Base-by-base conservation (phyloP, 2,329 filamentous ascomycete species). In the Immersiporthe knoxdaviesiana region DNA sequence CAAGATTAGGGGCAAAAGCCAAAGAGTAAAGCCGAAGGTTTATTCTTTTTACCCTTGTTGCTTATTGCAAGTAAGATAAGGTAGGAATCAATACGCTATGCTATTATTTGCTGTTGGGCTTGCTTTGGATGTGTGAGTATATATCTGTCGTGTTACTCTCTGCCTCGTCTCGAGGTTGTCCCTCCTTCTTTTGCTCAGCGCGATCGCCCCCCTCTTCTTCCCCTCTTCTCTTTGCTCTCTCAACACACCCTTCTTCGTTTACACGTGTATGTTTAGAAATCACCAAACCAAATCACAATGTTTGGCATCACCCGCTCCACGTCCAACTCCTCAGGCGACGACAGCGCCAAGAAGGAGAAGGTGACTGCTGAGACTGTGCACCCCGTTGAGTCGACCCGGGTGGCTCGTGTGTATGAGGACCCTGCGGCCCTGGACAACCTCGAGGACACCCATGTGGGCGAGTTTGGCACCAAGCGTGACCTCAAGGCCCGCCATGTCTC, bases 401-500 rank as follows among this genome's bases (percentile, higher is more conserved):
- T 47, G 3, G 68, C 65, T 16, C 39, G 62, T 18, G 47, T 70
- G 2, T 68, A 68, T 32, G 68, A 70, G 18, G 68, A 70, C 62
- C 68, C 68, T 12, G 52, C 54, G 16, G 68, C 66, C 11, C 68
- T 68, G 39, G 24, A 37, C 18, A 58, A 70, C n/a, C 47, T 66
- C 11, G 68, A 70, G 59, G 68, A 70, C 24, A 65, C 68, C 2
- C 68, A 70, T 14, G 35, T 63, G 7, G 68, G 68, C 63, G 68
- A 70, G 56, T 70, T 70, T 30, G 68, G 68, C 58, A 70, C 68
- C 60, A 70, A 70, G 47, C 68, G 68, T 68, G 68, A 70, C 47
- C 66, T 70, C 54, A 70, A 70, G 58, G 62, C 74, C 12, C 74
- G 74, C 12, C 74, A 75, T 68, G 71, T 75, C 10, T 73, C 73